Percentiles rank a stretch among this genome's conserved stretches.
Conservation (phyloP, 2,329 filamentous ascomycete species). For the Curvularia sp. region DNA sequence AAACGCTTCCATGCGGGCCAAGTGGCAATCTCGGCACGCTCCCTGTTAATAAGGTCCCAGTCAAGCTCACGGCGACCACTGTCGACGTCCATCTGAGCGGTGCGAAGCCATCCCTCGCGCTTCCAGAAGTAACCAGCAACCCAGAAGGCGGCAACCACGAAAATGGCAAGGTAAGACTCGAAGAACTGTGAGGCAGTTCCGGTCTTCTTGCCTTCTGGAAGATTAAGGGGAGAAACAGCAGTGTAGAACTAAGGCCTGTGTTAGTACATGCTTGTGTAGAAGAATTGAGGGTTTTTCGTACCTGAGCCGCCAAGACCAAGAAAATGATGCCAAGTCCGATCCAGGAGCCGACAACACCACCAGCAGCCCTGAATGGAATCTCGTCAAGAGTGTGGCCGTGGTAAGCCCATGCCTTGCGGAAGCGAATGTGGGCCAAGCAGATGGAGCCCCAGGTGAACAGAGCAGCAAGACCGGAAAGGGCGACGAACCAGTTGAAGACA, state of each 20-base stretch:
- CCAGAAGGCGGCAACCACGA: constrained; percentile 54
- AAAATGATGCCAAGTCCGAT: constrained; percentile 50
- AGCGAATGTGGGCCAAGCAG: constrained; percentile 90
- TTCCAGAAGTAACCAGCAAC: constrained; percentile 68
- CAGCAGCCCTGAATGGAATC: constrained; percentile 53
- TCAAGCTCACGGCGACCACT: constrained; percentile 69
- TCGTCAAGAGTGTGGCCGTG: constrained; percentile 53
- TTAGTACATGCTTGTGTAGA: constrained; percentile 8
- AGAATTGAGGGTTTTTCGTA: constrained; percentile 22
- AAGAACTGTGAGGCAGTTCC: constrained; percentile 55
- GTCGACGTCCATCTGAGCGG: constrained; percentile 71
- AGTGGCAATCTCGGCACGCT: constrained; percentile 58
- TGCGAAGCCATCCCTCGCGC: constrained; percentile 64
- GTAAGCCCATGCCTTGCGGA: constrained; percentile 64
- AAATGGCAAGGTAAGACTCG: constrained; percentile 55
- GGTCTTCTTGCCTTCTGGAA: constrained; percentile 16
- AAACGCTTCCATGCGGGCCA: constrained; percentile 60
- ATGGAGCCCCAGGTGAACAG: constrained; percentile 85
- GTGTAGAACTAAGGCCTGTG: constrained; percentile 50
- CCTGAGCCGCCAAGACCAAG: constrained; percentile 50
- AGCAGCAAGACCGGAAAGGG: constrained; percentile 74
- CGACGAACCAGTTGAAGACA: constrained; percentile 79
- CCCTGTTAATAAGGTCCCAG: constrained; percentile 68
- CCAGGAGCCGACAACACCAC: constrained; percentile 52
- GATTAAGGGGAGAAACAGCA: constrained; percentile 39